These are phyloP conservation scores for Fusarium annulatum DNA, from an alignment of 2,329 filamentous ascomycete genomes.

Conservation along the genomic window DNA sequence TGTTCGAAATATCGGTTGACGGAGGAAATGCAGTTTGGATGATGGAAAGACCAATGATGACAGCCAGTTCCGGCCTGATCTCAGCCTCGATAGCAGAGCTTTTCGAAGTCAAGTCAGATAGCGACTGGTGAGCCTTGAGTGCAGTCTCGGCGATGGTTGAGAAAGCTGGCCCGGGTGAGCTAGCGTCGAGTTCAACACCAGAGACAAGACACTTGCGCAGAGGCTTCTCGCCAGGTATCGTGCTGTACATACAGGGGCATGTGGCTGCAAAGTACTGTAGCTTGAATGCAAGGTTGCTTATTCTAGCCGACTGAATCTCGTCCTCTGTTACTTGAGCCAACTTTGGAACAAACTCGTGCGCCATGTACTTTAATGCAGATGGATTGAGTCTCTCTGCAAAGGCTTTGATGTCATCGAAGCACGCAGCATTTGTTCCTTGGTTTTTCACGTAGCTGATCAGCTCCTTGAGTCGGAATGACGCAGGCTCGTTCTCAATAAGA, in stretches of 20 bases:
- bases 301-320: conserved; percentile 38
- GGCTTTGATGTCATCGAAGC: conserved; percentile 60
- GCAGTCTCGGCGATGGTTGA: conserved; percentile 35
- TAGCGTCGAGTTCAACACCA: conserved; percentile 27
- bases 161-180: conserved; percentile 41
- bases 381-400: conserved; percentile 57
- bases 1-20: conserved; percentile 29
- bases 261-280: conserved; percentile 59
- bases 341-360: conserved; percentile 50
- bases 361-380: conserved; percentile 54
- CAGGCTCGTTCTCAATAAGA: conserved; percentile 40
- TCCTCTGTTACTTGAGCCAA: conserved; percentile 46
- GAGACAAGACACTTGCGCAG: conserved; percentile 43
- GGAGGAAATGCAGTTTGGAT: conserved; percentile 47
- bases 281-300: conserved; percentile 54
- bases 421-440: conserved; percentile 52
- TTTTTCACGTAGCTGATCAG: conserved; percentile 52
- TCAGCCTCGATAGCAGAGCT: conserved; percentile 37
- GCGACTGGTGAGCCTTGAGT: conserved; percentile 35
- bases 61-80: conserved; percentile 49
- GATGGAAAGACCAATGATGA: conserved; percentile 51
- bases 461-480: conserved; percentile 49
- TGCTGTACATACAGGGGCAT: conserved; percentile 45
- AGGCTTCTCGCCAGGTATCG: conserved; percentile 32
- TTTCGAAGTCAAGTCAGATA: conserved; percentile 17